Percentiles rank a stretch among this genome's conserved stretches.
phyloP scores from a whole-genome alignment of 129 eudicot species.

The Saussurea involucrata region DNA sequence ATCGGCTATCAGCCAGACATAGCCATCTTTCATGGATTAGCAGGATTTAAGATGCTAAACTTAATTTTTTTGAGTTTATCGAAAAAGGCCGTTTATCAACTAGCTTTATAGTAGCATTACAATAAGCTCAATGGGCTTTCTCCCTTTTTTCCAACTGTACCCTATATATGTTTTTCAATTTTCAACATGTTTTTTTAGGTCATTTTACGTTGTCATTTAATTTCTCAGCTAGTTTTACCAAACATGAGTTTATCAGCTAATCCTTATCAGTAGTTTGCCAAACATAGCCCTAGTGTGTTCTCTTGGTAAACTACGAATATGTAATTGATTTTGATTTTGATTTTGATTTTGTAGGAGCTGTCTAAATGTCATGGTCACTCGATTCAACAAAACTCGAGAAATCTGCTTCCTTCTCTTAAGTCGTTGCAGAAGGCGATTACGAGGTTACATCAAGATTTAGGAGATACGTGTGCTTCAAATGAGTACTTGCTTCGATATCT shows the following conservation, averaged over 20 bases:
- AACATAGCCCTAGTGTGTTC: background rate
- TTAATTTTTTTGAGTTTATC: no score
- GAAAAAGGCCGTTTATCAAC: background rate
- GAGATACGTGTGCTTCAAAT: constrained; percentile 87
- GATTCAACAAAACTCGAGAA: constrained; percentile 76
- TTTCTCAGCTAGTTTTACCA: no score
- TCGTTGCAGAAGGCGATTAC: constrained; percentile 91
- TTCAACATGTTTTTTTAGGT: no score
- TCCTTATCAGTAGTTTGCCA: background rate
- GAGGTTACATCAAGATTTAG: constrained; percentile 84
- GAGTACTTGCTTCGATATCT: constrained; percentile 85
- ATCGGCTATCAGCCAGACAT: background rate
- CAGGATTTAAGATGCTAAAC: background rate
- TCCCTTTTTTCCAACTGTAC: background rate
- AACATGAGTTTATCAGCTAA: no score
- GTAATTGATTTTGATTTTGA: background rate
- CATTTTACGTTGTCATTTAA: no score
- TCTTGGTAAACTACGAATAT: background rate
- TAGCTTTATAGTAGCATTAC: background rate
- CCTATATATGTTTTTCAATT: background rate
- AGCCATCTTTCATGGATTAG: background rate
- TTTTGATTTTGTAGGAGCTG: constrained; percentile 54
- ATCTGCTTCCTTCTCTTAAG: constrained; percentile 78
- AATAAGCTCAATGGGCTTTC: background rate
- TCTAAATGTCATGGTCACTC: constrained; percentile 78